Percentiles rank a stretch among this genome's conserved stretches.
Conservation (phyloP, 768 basidiomycete species). For the Jaapia argillacea region DNA sequence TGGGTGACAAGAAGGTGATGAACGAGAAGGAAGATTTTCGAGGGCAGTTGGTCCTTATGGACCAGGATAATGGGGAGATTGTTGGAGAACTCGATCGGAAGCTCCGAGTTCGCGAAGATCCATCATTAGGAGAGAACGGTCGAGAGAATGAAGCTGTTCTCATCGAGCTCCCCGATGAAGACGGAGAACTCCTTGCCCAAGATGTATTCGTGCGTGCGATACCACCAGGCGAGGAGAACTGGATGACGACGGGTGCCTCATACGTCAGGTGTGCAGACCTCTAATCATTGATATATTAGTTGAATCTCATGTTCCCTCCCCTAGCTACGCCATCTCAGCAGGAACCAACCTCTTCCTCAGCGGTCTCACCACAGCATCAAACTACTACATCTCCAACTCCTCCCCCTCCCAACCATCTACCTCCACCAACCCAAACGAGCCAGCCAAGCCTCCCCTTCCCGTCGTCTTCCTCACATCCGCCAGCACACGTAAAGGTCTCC, state of each 20-base stretch:
- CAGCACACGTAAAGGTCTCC: constrained; percentile 44
- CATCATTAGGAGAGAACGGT: constrained; percentile 35
- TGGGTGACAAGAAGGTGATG: constrained; percentile 5
- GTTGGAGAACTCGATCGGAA: constrained; percentile 57
- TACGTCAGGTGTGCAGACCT: constrained; percentile 52
- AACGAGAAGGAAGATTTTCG: constrained; percentile 12
- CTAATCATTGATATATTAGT: too few relatives aligned
- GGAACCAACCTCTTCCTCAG: constrained; percentile 54
- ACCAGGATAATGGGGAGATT: constrained; percentile 63
- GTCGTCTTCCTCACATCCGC: constrained; percentile 54
- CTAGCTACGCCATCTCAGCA: constrained; percentile 56
- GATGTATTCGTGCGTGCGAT: constrained; percentile 52
- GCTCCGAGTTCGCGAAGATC: constrained; percentile 49
- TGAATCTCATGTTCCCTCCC: too few relatives aligned
- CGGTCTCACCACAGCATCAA: constrained; percentile 51
- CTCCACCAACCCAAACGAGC: constrained; percentile 16
- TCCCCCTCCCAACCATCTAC: constrained; percentile 14
- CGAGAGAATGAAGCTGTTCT: constrained; percentile 58
- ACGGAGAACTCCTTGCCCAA: constrained; percentile 21
- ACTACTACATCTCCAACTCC: constrained; percentile 44
- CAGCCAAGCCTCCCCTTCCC: constrained; percentile 21
- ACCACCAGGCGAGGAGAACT: constrained; percentile 59
- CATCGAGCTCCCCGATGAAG: constrained; percentile 49
- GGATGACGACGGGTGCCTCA: constrained; percentile 50
- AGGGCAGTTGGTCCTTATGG: constrained; percentile 60